phyloP scores from a whole-genome alignment of 805 yeast genomes.

The Wickerhamiella azyma region DNA sequence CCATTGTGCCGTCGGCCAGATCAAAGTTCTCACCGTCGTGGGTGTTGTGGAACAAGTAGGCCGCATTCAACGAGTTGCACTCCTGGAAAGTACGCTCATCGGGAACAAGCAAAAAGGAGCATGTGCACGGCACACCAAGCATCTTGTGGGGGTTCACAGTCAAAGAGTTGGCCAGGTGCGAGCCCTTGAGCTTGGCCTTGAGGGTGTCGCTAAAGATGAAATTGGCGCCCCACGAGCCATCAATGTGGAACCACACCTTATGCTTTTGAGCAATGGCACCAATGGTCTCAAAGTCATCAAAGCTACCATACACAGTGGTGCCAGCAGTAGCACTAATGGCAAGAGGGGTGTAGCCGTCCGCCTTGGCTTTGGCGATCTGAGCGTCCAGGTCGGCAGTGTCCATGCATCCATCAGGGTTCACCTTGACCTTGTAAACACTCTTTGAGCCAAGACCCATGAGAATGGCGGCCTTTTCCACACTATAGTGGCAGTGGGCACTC shows the following conservation, averaged over 20 bases:
- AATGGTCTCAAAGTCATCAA: constrained; percentile 50
- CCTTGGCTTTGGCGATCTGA: constrained; percentile 32
- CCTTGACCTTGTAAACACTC: constrained; percentile 49
- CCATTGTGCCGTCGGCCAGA: constrained; percentile 83
- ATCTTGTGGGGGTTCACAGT: constrained; percentile 79
- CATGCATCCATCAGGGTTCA: constrained; percentile 45
- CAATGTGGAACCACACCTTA: constrained; percentile 67
- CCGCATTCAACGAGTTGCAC: constrained; percentile 67
- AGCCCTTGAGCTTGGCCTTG: constrained; percentile 38
- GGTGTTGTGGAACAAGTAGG: constrained; percentile 61
- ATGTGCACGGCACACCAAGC: constrained; percentile 65
- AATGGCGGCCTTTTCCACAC: constrained; percentile 71
- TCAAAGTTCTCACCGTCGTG: constrained; percentile 44
- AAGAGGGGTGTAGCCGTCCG: constrained; percentile 54
- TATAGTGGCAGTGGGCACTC: constrained; percentile 61
- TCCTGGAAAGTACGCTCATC: constrained; percentile 49
- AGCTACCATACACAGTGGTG: constrained; percentile 77
- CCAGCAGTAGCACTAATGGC: constrained; percentile 79
- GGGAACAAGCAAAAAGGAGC: constrained; percentile 61
- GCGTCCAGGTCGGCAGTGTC: constrained; percentile 33
- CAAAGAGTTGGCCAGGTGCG: constrained; percentile 55
- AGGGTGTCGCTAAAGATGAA: constrained; percentile 48
- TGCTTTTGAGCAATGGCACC: constrained; percentile 38
- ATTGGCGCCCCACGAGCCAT: constrained; percentile 89
- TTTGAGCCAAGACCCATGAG: constrained; percentile 55